Percentiles rank a stretch among this genome's conserved stretches.
Evolutionary conservation across 192 early-diverging fungal species (phyloP).

Genomic region (Gonapodya prolifera): DNA sequence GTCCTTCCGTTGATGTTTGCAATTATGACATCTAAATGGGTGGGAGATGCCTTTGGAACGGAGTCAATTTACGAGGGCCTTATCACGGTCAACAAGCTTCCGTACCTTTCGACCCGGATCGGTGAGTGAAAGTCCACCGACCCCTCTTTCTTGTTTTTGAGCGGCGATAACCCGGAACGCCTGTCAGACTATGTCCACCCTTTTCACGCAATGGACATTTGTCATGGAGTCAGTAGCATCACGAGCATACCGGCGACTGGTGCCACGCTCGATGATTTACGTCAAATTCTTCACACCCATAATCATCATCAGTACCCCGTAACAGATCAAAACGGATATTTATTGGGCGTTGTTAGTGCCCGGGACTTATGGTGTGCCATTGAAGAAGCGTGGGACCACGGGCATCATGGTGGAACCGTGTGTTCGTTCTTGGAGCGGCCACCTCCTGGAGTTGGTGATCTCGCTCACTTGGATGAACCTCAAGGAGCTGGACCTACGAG

Average conservation of each 20-base stretch:
- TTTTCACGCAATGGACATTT: background rate
- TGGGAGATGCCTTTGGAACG: constrained; percentile 57
- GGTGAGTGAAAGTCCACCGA: background rate
- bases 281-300: background rate
- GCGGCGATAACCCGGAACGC: too few relatives aligned
- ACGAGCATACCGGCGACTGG: background rate
- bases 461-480: background rate
- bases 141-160: too few relatives aligned
- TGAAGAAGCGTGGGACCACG: background rate
- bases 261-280: background rate
- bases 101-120: constrained; percentile 30
- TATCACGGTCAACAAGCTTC: constrained; percentile 63
- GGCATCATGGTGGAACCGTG: background rate
- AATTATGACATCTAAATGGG: constrained; percentile 32
- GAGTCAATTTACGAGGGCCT: constrained; percentile 68
- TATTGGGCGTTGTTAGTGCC: background rate
- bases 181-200: background rate
- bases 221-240: background rate
- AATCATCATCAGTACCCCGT: background rate
- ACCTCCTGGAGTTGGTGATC: background rate
- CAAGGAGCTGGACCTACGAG: background rate
- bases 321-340: background rate
- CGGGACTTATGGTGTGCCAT: background rate
- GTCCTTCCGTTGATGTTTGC: constrained; percentile 10
- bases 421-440: background rate